phyloP scores from a whole-genome alignment of 441 rosid species.

The Manihot esculenta region DNA sequence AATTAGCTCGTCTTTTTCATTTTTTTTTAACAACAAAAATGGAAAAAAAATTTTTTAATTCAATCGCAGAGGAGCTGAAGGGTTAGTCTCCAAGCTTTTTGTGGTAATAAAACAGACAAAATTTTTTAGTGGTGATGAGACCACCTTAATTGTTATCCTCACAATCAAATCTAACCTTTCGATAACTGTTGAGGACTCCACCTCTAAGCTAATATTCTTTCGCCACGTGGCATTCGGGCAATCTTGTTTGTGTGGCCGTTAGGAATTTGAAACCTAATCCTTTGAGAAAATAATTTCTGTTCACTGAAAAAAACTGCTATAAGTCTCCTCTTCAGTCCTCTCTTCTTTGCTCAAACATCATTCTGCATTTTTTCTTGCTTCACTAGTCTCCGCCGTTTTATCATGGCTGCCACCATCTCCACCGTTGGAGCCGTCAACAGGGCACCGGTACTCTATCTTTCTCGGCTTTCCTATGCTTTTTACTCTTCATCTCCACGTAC shows the following conservation, averaged over 20 bases:
- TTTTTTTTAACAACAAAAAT: no score
- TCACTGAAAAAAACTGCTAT: slow-evolving; percentile 31
- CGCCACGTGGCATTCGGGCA: slow-evolving; percentile 44
- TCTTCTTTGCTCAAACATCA: slow-evolving; percentile 11
- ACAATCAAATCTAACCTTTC: background rate
- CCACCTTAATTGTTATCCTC: slow-evolving; percentile 27
- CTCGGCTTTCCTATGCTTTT: background rate
- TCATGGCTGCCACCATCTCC: slow-evolving; percentile 76
- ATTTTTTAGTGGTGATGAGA: slow-evolving; percentile 32
- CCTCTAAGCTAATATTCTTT: background rate
- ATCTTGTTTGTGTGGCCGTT: slow-evolving; percentile 58
- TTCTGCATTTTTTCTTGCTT: background rate
- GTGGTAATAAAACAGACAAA: slow-evolving; percentile 29
- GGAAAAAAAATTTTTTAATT: no score
- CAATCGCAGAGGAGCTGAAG: no score
- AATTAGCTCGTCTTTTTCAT: background rate
- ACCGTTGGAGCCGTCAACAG: slow-evolving; percentile 72
- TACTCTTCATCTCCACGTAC: background rate
- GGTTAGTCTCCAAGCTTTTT: no score
- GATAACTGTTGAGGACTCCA: background rate
- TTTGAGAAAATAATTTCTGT: slow-evolving; percentile 18
- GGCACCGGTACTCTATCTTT: slow-evolving; percentile 50
- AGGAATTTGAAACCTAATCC: slow-evolving; percentile 27
- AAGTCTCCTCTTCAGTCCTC: slow-evolving; percentile 20
- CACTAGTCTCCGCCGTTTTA: slow-evolving; percentile 4